Conservation (phyloP, 108 stramenopile genomes). For the Ochromonas danica region DNA sequence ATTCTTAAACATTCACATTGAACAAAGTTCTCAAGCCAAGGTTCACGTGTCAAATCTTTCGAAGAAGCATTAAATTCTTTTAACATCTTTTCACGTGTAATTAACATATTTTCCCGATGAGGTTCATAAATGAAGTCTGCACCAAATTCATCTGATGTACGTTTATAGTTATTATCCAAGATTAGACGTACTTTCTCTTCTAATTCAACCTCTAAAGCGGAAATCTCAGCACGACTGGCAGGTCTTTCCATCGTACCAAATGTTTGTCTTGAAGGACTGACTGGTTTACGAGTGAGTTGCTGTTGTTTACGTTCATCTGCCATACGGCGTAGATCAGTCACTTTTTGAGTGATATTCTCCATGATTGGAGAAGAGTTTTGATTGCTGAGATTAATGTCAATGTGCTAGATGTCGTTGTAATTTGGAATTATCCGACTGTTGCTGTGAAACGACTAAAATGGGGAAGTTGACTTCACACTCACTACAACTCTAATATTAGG, state of each 20-base stretch:
- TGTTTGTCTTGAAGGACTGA: not conserved
- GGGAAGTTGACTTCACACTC: too few relatives aligned
- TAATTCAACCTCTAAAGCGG: not conserved
- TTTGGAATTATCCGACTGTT: too few relatives aligned
- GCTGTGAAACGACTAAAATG: too few relatives aligned
- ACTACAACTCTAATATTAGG: too few relatives aligned
- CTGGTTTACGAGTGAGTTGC: too few relatives aligned
- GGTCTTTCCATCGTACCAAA: not conserved
- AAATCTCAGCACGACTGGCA: conserved; percentile 4
- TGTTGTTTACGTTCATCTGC: not conserved
- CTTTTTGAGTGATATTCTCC: not conserved
- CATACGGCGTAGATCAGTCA: not conserved
- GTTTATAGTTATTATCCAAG: not conserved
- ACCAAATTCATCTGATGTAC: not conserved
- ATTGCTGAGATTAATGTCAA: too few relatives aligned
- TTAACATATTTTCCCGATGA: conserved; percentile 3
- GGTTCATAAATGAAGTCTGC: conserved; percentile 20
- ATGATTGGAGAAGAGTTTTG: too few relatives aligned
- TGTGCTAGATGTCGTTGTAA: too few relatives aligned
- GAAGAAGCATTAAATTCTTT: not conserved
- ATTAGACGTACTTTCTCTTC: conserved; percentile 5
- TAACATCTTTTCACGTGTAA: conserved; percentile 2
- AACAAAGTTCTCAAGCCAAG: conserved; percentile 30
- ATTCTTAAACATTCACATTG: conserved; percentile 17
- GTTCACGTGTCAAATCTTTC: not conserved